phyloP scores from a whole-genome alignment of 1,139 yeast genomes.

The Debaryomycetaceae sp. region DNA sequence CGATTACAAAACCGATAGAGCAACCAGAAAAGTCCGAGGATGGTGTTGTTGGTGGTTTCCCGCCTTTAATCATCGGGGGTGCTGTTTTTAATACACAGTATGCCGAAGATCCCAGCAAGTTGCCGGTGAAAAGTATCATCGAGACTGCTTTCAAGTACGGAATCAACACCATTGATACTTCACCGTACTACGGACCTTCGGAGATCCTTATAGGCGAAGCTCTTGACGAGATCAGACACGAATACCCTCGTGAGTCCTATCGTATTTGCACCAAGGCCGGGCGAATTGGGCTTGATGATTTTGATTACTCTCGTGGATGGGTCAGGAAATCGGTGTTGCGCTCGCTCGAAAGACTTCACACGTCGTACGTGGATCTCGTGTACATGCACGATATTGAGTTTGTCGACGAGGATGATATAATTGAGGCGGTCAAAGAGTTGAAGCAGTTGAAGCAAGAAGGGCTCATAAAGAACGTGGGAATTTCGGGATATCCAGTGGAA shows the following conservation, averaged over 20 bases:
- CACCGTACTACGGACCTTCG: slow-evolving; percentile 91
- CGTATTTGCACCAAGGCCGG: slow-evolving; percentile 88
- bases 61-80: slow-evolving; percentile 76
- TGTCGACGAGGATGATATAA: slow-evolving; percentile 50
- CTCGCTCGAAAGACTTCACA: slow-evolving; percentile 61
- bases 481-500: slow-evolving; percentile 84
- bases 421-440: slow-evolving; percentile 63
- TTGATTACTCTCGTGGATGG: slow-evolving; percentile 65
- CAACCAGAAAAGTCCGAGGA: slow-evolving; percentile 4
- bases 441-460: slow-evolving; percentile 62
- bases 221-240: slow-evolving; percentile 36
- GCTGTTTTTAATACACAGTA: slow-evolving; percentile 82
- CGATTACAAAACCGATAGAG: slow-evolving; percentile 12
- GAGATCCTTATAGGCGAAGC: slow-evolving; percentile 74
- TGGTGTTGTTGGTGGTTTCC: slow-evolving; percentile 27
- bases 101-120: slow-evolving; percentile 56
- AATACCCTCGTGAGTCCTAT: slow-evolving; percentile 58
- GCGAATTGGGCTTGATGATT: slow-evolving; percentile 59
- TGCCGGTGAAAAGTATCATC: slow-evolving; percentile 59
- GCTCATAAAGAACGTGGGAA: slow-evolving; percentile 60
- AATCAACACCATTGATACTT: slow-evolving; percentile 77
- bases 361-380: slow-evolving; percentile 71
- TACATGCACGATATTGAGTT: slow-evolving; percentile 91
- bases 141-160: slow-evolving; percentile 63
- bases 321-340: slow-evolving; percentile 63